Evolutionary conservation across 768 basidiomycete genomes (phyloP).

Genomic region (Phanerochaete sordida): DNA sequence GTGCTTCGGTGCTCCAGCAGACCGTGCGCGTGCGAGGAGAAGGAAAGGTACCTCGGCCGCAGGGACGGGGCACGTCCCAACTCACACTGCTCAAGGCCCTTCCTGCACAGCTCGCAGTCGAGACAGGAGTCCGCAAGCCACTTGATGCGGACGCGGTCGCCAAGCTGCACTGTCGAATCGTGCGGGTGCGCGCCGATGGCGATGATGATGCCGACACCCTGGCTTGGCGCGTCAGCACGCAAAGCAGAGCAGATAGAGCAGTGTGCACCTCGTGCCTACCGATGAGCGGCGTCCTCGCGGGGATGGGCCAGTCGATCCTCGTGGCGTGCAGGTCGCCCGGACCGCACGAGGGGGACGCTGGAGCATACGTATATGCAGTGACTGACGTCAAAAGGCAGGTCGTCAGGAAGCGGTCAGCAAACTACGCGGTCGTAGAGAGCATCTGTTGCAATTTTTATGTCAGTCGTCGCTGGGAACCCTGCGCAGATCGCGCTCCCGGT

Average conservation of each 20-base stretch:
- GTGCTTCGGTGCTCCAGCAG: background rate
- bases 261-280: constrained; percentile 59
- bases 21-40: background rate
- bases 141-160: constrained; percentile 82
- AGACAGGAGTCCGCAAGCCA: constrained; percentile 75
- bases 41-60: background rate
- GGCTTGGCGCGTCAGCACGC: constrained; percentile 19
- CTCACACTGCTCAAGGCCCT: constrained; percentile 75
- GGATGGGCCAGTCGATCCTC: constrained; percentile 76
- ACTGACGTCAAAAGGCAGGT: too few species aligned
- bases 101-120: constrained; percentile 72
- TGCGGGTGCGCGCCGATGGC: constrained; percentile 70
- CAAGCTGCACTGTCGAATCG: constrained; percentile 61
- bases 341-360: too few species aligned
- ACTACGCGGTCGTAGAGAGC: too few species aligned
- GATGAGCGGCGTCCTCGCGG: constrained; percentile 61
- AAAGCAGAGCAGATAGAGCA: background rate
- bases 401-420: too few species aligned
- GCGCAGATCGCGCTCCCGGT: too few species aligned
- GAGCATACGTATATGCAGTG: too few species aligned
- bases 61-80: background rate
- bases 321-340: constrained; percentile 77
- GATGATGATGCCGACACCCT: constrained; percentile 79
- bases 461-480: too few species aligned
- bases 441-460: too few species aligned